Evolutionary conservation across 2,329 filamentous ascomycete species (phyloP).

Genomic region (Curvularia sp.): DNA sequence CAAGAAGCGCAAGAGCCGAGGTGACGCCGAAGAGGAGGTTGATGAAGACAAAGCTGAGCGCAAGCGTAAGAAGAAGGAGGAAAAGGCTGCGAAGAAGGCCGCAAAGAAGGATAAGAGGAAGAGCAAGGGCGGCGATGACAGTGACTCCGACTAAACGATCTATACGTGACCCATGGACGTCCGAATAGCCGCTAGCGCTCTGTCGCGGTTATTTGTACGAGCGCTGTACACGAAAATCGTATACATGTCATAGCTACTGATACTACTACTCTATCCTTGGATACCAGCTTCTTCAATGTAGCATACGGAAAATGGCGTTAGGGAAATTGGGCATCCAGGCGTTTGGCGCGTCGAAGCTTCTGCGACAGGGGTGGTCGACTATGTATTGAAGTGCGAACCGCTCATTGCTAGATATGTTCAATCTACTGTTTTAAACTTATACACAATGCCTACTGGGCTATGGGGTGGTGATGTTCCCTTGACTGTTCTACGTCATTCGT

Average conservation of each 20-base stretch:
- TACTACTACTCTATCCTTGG: constrained; percentile 34
- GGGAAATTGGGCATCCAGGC: constrained; percentile 43
- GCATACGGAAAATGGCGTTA: constrained; percentile 47
- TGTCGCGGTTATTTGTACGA: constrained; percentile 22
- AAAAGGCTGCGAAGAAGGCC: constrained; percentile 54
- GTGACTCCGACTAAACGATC: constrained; percentile 43
- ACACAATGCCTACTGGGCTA: neutral
- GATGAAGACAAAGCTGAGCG: constrained; percentile 58
- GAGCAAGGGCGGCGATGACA: constrained; percentile 39
- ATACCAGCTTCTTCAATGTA: constrained; percentile 44
- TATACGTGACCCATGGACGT: constrained; percentile 25
- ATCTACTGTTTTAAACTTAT: constrained; percentile 29
- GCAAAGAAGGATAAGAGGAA: constrained; percentile 46
- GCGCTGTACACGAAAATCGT: constrained; percentile 26
- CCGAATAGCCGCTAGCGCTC: constrained; percentile 24
- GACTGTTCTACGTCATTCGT: neutral
- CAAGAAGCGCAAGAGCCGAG: constrained; percentile 59
- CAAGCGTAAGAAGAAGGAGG: constrained; percentile 77
- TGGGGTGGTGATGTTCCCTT: neutral
- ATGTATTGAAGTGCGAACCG: constrained; percentile 31
- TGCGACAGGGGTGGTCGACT: constrained; percentile 37
- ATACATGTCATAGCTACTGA: constrained; percentile 35
- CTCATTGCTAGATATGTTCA: constrained; percentile 29
- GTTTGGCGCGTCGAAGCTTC: constrained; percentile 43
- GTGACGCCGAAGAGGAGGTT: constrained; percentile 56